A percentile compares a stretch with the other conserved stretches of the same genome.
Conservation (phyloP, 2,329 filamentous ascomycete genomes). For the Claviceps digitariae region DNA sequence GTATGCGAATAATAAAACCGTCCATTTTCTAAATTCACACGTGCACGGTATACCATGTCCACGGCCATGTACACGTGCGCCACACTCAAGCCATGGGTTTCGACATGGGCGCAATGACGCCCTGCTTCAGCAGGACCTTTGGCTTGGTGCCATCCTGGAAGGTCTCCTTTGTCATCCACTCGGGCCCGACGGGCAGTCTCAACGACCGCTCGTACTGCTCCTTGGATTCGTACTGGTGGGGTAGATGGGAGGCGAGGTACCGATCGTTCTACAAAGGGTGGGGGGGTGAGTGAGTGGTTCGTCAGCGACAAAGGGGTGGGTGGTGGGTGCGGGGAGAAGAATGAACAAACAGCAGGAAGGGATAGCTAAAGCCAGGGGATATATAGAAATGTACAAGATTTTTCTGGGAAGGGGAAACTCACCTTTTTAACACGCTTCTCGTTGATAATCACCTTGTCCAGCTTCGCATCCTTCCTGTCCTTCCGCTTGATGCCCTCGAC, state of each 20-base stretch:
- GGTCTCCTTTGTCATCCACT: constrained; percentile 94
- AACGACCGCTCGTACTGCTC: constrained; percentile 85
- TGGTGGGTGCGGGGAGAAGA: background rate
- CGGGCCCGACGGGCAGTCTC: constrained; percentile 74
- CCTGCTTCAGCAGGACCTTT: constrained; percentile 78
- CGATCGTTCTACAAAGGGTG: constrained; percentile 53
- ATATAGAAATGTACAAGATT: background rate
- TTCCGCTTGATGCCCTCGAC: constrained; percentile 61
- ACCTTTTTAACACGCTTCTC: constrained; percentile 86
- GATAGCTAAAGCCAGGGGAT: too few relatives aligned
- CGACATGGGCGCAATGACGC: constrained; percentile 75
- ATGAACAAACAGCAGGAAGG: background rate
- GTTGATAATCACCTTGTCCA: constrained; percentile 79
- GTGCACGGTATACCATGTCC: too few relatives aligned
- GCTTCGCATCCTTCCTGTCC: constrained; percentile 67
- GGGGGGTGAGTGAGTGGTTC: too few relatives aligned
- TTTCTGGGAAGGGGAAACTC: constrained; percentile 15
- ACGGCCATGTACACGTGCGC: too few relatives aligned
- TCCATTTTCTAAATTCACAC: too few relatives aligned
- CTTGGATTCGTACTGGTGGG: constrained; percentile 77
- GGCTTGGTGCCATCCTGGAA: constrained; percentile 87
- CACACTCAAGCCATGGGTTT: constrained; percentile 42
- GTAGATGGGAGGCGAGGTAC: constrained; percentile 72
- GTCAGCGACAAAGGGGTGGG: too few relatives aligned
- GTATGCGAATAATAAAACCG: too few relatives aligned